Base-by-base conservation (phyloP, 2,329 filamentous ascomycete genomes). In the Fusarium dlaminii region DNA sequence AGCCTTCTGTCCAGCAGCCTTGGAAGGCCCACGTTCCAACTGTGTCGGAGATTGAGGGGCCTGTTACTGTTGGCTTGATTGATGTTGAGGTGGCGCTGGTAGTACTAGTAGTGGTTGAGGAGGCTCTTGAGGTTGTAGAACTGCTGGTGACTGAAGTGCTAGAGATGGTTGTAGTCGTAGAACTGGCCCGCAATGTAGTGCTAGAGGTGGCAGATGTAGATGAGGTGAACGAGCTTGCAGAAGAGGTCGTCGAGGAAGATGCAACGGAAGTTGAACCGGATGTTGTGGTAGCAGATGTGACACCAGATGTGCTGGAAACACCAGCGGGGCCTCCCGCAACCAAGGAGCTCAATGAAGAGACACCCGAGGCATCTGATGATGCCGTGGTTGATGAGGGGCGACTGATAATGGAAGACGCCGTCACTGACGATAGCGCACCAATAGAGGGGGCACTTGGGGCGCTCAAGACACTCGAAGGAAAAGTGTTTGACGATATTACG, bases 1-100 rank as follows among this genome's bases (percentile, higher is more conserved):
- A 76, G 1, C 79, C 80, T 45, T 85, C 83, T 0, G 80, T 80
- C 73, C 78, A 84, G 66, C 83, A 85, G 5, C 83, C 83, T 39
- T 83, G 79, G 55, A 78, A 83, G 3, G 57, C 62, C 76, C 80
- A 84, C 9, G 70, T 65, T 12, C 77, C 80, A 3, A 81, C 71
- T 7, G 65, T 69, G 3, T 74, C 48, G 2, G 78, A 79, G 37
- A 78, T 76, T 11, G 72, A 73, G 0, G 81, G 80, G 0, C 71
- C 73, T 7, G 81, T 79, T 3, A 74, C 70, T 15, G 66, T 72
- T 4, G 74, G 74, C 1, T 66, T 73, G 9, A 4, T 59, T 5
- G 52, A 51, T 5, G 24, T 58, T 24, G 42, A 37, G 0, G 61
- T 24, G 14, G 30, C 43, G 10, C 34, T 54, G 13, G 40, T 43